A percentile compares a stretch with the other conserved stretches of the same genome.
Conservation (phyloP, 1,284 basidiomycete species). For the Moesziomyces parantarcticus region DNA sequence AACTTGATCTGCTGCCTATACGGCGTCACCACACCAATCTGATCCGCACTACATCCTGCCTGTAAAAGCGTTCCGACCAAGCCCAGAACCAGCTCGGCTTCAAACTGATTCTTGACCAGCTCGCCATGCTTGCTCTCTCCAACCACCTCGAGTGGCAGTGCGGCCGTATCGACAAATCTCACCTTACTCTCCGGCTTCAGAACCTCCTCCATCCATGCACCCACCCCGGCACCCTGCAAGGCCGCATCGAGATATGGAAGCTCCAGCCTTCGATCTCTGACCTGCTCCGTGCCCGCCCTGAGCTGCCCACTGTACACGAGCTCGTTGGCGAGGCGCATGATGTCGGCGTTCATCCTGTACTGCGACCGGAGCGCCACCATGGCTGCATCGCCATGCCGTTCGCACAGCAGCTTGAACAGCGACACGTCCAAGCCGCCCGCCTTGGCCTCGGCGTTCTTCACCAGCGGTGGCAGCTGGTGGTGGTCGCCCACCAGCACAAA, state of each 20-base stretch:
- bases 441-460: conserved; percentile 81
- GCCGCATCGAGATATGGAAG: conserved; percentile 70
- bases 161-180: conserved; percentile 86
- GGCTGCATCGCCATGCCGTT: conserved; percentile 80
- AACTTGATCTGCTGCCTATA: conserved; percentile 96
- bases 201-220: conserved; percentile 75
- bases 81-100: conserved; percentile 76
- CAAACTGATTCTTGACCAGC: conserved; percentile 76
- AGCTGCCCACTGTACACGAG: conserved; percentile 86
- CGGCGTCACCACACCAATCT: conserved; percentile 88
- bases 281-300: conserved; percentile 78
- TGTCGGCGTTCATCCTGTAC: conserved; percentile 96
- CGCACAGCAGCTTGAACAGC: conserved; percentile 86
- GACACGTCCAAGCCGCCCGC: conserved; percentile 85
- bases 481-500: conserved; percentile 98
- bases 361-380: conserved; percentile 86
- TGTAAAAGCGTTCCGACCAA: conserved; percentile 76
- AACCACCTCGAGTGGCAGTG: conserved; percentile 79
- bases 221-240: neutral
- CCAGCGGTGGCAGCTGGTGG: conserved; percentile 88
- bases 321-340: conserved; percentile 91
- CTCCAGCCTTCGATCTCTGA: conserved; percentile 75
- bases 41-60: conserved; percentile 76
- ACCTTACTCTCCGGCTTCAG: conserved; percentile 81
- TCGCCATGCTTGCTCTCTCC: conserved; percentile 70